A percentile compares a stretch with the other conserved stretches of the same genome.
phyloP scores from a whole-genome alignment of 179 eudicot species.

The Beta corolliflora region DNA sequence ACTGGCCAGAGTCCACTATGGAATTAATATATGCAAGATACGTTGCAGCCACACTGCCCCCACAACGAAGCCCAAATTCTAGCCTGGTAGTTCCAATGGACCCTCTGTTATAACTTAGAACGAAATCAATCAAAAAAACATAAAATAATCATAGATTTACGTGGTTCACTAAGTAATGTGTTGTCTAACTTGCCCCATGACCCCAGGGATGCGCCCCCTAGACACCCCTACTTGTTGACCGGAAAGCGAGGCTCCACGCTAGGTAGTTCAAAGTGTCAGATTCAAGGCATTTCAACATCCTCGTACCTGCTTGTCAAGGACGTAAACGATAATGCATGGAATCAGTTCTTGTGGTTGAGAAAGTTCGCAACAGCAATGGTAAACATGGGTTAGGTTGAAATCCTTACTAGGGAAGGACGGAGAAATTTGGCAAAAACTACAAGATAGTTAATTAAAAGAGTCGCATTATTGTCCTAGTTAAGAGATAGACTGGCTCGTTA shows the following conservation, averaged over 20 bases:
- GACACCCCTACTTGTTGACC: no score
- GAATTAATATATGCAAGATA: slow-evolving; percentile 49
- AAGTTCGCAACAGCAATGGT: slow-evolving; percentile 74
- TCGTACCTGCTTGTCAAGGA: slow-evolving; percentile 42
- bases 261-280: no score
- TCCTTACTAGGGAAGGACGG: slow-evolving; percentile 54
- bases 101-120: slow-evolving; percentile 26
- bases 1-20: slow-evolving; percentile 52
- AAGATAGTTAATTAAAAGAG: slow-evolving; percentile 46
- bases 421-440: slow-evolving; percentile 59
- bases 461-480: no score
- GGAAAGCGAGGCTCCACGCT: no score
- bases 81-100: slow-evolving; percentile 68
- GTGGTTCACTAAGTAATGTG: no score
- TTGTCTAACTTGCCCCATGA: no score
- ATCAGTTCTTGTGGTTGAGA: slow-evolving; percentile 40
- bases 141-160: no score
- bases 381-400: slow-evolving; percentile 65
- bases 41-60: slow-evolving; percentile 55
- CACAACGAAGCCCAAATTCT: slow-evolving; percentile 44
- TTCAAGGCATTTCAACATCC: no score
- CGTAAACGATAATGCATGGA: slow-evolving; percentile 37
- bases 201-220: no score
- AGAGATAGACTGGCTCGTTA: no score
- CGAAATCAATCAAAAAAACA: no score